Conservation (phyloP, 1,284 basidiomycete genomes). For the Entoloma clypeatum region DNA sequence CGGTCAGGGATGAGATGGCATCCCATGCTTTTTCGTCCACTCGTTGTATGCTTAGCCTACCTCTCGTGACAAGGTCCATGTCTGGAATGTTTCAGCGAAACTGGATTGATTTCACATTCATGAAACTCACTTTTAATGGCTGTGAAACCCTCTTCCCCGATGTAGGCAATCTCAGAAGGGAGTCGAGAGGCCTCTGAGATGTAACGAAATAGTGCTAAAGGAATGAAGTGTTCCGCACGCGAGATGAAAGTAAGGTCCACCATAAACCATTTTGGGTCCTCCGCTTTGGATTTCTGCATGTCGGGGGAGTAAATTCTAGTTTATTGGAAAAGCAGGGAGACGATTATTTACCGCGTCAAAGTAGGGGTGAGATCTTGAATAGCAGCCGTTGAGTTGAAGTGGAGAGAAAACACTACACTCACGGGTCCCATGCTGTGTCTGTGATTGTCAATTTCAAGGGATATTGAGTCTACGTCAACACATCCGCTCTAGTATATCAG, state of each 20-base stretch:
- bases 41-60: slow-evolving; percentile 85
- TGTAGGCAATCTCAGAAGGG: slow-evolving; percentile 59
- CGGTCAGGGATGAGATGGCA: slow-evolving; percentile 62
- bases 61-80: slow-evolving; percentile 83
- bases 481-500: not conserved
- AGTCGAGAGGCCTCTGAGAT: slow-evolving; percentile 46
- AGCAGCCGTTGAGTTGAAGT: slow-evolving; percentile 8
- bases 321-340: not conserved
- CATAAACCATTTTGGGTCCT: slow-evolving; percentile 91
- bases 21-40: slow-evolving; percentile 72
- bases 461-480: slow-evolving; percentile 17
- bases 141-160: slow-evolving; percentile 55
- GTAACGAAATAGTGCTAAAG: slow-evolving; percentile 71
- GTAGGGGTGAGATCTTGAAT: slow-evolving; percentile 68
- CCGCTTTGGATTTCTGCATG: slow-evolving; percentile 67
- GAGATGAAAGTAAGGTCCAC: slow-evolving; percentile 75
- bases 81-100: slow-evolving; percentile 25
- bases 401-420: slow-evolving; percentile 27
- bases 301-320: slow-evolving; percentile 1
- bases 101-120: not conserved
- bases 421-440: slow-evolving; percentile 92
- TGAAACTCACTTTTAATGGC: slow-evolving; percentile 53
- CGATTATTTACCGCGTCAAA: slow-evolving; percentile 64
- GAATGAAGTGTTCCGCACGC: slow-evolving; percentile 72
- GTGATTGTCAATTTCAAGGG: slow-evolving; percentile 10